Evolutionary conservation across 169 alveolate genomes (phyloP).

Genomic region (Plasmodium cynomolgi): DNA sequence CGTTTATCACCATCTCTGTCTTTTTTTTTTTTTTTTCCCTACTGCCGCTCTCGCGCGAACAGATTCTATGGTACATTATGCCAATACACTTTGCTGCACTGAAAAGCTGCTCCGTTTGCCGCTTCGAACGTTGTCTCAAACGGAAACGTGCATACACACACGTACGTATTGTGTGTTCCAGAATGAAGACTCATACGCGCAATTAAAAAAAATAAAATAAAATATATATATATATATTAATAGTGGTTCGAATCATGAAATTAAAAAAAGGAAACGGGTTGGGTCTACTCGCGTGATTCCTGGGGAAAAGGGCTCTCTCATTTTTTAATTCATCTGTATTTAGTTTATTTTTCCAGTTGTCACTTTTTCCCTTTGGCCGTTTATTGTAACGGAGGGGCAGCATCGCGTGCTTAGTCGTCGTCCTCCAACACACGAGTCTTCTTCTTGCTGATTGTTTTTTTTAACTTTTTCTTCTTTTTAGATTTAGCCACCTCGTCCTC

Average conservation of each 20-base stretch:
- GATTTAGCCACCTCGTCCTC: neutral
- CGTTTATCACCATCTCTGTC: neutral
- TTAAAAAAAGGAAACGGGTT: neutral
- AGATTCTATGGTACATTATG: neutral
- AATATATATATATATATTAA: neutral
- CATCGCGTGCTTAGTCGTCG: neutral
- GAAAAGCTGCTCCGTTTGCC: neutral
- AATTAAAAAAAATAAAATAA: neutral
- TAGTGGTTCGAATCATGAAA: neutral
- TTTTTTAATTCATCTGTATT: neutral
- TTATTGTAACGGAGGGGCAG: neutral
- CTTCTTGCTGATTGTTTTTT: conserved; percentile 10
- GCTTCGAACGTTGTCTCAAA: neutral
- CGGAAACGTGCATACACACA: neutral
- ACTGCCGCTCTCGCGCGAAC: neutral
- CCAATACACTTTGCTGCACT: neutral
- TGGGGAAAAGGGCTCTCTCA: neutral
- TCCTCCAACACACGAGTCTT: conserved; percentile 1
- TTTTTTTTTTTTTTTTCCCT: neutral
- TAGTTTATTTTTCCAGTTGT: neutral
- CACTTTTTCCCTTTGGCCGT: neutral
- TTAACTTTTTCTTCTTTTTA: neutral
- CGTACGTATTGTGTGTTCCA: neutral
- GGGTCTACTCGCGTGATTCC: neutral
- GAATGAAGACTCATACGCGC: neutral